These are phyloP conservation scores for Colletotrichum magnum DNA, from an alignment of 2,329 filamentous ascomycete species.

Conservation along the genomic window DNA sequence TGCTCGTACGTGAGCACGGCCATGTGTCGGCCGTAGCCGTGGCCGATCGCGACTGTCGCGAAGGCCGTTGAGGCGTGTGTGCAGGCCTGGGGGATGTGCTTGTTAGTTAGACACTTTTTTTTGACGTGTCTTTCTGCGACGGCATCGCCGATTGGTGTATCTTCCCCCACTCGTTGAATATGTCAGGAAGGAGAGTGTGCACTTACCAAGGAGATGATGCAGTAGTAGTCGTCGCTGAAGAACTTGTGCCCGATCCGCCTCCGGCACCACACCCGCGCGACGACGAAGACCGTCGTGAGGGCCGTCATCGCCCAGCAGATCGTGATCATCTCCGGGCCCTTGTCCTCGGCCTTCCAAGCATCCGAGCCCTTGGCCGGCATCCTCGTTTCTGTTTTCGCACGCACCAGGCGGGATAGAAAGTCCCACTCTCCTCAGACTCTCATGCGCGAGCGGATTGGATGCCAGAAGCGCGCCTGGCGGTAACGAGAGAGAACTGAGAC, in stretches of 20 bases:
- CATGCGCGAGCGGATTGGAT: background rate
- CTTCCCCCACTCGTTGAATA: too few relatives aligned
- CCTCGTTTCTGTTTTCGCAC: background rate
- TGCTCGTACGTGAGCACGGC: conserved; percentile 47
- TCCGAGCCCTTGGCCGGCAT: conserved; percentile 9
- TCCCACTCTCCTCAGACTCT: background rate
- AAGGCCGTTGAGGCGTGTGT: conserved; percentile 49
- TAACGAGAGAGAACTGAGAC: background rate
- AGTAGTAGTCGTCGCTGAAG: conserved; percentile 15
- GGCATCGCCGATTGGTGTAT: background rate
- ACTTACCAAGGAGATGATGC: conserved; percentile 12
- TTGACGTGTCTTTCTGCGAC: background rate
- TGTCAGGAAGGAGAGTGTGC: too few relatives aligned
- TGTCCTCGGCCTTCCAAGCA: conserved; percentile 12
- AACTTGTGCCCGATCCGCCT: background rate
- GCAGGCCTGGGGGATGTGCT: background rate
- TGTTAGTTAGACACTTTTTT: background rate
- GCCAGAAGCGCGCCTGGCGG: background rate
- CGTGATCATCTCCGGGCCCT: background rate
- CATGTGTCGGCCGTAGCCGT: conserved; percentile 57
- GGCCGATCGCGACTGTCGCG: conserved; percentile 50
- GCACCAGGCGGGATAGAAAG: background rate
- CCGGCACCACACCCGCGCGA: conserved; percentile 5
- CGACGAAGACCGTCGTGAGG: conserved; percentile 1
- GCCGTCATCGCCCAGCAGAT: conserved; percentile 14